These are phyloP conservation scores for Penicillium maclennaniae DNA, from an alignment of 495 filamentous ascomycete species.

Conservation along the genomic window DNA sequence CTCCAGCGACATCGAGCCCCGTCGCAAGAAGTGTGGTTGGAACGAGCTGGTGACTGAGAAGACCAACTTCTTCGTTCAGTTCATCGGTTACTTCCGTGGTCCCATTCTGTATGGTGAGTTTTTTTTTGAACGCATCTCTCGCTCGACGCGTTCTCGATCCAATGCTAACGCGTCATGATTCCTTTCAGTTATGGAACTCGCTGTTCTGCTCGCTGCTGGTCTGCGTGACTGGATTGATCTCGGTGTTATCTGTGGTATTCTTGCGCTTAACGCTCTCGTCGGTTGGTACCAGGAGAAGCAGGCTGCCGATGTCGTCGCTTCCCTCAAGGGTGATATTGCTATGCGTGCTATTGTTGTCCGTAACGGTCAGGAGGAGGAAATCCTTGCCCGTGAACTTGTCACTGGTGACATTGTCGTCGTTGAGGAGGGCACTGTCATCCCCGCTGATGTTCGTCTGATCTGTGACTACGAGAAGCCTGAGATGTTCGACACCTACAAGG, in stretches of 20 bases:
- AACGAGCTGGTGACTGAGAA: slow-evolving; percentile 77
- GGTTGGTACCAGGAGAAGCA: slow-evolving; percentile 89
- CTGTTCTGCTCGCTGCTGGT: slow-evolving; percentile 74
- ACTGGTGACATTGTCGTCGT: slow-evolving; percentile 77
- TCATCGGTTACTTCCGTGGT: slow-evolving; percentile 75
- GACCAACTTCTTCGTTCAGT: slow-evolving; percentile 71
- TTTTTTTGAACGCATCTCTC: neutral
- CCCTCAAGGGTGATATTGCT: slow-evolving; percentile 78
- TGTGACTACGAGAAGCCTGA: slow-evolving; percentile 70
- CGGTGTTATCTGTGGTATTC: slow-evolving; percentile 80
- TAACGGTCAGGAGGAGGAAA: slow-evolving; percentile 66
- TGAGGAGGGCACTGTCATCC: slow-evolving; percentile 73
- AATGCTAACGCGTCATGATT: slow-evolving; percentile 7
- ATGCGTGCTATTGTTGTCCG: slow-evolving; percentile 72
- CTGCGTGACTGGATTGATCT: slow-evolving; percentile 81
- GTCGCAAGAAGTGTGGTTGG: slow-evolving; percentile 64
- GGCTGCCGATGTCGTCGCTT: slow-evolving; percentile 77
- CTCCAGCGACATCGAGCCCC: slow-evolving; percentile 54
- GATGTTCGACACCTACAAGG: slow-evolving; percentile 67
- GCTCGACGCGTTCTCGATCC: neutral
- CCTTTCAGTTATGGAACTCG: slow-evolving; percentile 73
- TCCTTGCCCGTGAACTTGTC: slow-evolving; percentile 75
- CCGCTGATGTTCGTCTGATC: slow-evolving; percentile 71
- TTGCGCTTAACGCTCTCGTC: slow-evolving; percentile 72
- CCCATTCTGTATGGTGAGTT: slow-evolving; percentile 78